These are phyloP conservation scores for Astrephomene gubernaculifera DNA, from an alignment of 139 green algal genomes.

Conservation along the genomic window DNA sequence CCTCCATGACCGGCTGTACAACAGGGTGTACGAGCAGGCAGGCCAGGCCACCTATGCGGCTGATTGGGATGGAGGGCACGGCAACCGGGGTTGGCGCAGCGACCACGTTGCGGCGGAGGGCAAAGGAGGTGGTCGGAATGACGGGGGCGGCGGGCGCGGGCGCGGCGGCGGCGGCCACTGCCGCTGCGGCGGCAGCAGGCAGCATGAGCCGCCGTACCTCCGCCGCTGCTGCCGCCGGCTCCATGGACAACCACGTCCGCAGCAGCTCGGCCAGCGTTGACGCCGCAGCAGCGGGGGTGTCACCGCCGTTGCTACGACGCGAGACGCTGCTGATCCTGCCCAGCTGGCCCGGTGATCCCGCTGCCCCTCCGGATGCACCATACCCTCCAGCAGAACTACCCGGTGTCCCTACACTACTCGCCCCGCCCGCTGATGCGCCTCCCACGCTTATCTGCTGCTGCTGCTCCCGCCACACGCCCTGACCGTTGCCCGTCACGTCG, in stretches of 20 bases:
- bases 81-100: no score
- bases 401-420: neutral
- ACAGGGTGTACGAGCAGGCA: slow-evolving; percentile 36
- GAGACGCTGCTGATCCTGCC: no score
- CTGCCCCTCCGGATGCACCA: neutral
- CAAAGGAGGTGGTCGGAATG: no score
- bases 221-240: neutral
- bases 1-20: slow-evolving; percentile 24
- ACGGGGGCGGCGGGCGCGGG: neutral
- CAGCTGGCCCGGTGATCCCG: no score
- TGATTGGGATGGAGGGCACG: no score
- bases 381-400: no score
- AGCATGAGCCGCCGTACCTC: slow-evolving; percentile 14
- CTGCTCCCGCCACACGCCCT: neutral
- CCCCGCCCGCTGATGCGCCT: neutral
- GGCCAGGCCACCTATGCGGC: neutral
- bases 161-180: neutral
- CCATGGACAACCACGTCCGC: neutral
- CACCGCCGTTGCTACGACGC: no score
- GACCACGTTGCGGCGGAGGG: no score
- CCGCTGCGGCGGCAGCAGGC: neutral
- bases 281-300: no score
- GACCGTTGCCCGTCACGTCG: neutral
- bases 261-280: slow-evolving; percentile 5
- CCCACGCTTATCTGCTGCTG: neutral